Conservation (phyloP, 352 stramenopile genomes). For the Pythium plurisporium region DNA sequence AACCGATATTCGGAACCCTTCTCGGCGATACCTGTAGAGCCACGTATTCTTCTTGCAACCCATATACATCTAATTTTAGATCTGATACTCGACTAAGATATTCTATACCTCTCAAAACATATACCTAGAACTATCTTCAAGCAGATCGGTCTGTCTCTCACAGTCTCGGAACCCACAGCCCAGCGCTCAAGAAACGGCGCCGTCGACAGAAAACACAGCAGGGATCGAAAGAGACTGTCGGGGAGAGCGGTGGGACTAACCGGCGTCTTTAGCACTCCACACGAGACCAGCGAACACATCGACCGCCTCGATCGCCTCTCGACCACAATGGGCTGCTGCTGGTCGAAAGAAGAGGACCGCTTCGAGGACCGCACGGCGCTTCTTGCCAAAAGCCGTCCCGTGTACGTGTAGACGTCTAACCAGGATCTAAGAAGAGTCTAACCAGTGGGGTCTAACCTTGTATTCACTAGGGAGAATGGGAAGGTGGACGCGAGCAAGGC, state of each 20-base stretch:
- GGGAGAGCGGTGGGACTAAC: not conserved
- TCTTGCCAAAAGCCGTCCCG: constrained; percentile 35
- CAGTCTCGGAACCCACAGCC: not conserved
- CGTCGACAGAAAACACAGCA: not conserved
- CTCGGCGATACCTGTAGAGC: too few relatives aligned
- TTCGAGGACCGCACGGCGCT: constrained; percentile 52
- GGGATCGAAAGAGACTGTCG: too few relatives aligned
- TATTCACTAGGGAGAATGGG: not conserved
- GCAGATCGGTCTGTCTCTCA: not conserved
- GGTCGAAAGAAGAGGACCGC: constrained; percentile 60
- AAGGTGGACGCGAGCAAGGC: constrained; percentile 4
- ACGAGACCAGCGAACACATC: not conserved
- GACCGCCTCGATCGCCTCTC: not conserved
- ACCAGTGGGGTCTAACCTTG: not conserved
- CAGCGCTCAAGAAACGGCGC: not conserved
- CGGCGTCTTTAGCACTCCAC: not conserved
- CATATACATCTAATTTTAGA: not conserved
- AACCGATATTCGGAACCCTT: constrained; percentile 1
- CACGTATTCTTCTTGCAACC: not conserved
- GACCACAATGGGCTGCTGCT: constrained; percentile 57
- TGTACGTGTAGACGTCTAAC: not conserved
- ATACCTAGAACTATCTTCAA: constrained; percentile 5
- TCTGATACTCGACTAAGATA: not conserved
- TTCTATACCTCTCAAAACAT: not conserved
- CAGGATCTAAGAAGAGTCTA: too few relatives aligned